These are phyloP conservation scores for Linaria vulgaris DNA, from an alignment of 257 asterid genomes.

Conservation along the genomic window DNA sequence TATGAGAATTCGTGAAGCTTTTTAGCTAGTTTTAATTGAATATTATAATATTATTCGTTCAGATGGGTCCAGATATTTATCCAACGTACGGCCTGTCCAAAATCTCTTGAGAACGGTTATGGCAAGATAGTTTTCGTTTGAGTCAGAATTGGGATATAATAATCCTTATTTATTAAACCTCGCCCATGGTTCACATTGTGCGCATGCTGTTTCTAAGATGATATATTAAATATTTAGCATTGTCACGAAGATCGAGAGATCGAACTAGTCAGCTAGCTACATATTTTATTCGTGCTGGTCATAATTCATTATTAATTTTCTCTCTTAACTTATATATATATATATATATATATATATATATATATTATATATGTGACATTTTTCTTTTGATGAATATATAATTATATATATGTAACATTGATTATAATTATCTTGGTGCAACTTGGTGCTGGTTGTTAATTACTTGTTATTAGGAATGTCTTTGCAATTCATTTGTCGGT, in stretches of 20 bases:
- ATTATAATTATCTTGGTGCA: constrained; percentile 16
- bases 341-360: no score
- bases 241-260: not conserved
- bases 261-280: not conserved
- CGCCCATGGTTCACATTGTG: constrained; percentile 27
- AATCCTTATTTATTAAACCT: constrained; percentile 2
- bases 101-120: constrained; percentile 21
- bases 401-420: constrained; percentile 25
- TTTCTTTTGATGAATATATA: no score
- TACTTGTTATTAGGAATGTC: no score
- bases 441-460: constrained; percentile 6
- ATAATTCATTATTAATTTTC: no score
- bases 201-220: constrained; percentile 10
- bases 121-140: not conserved
- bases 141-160: constrained; percentile 10
- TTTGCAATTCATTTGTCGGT: no score
- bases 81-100: constrained; percentile 36
- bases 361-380: no score
- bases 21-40: not conserved
- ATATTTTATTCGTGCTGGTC: not conserved
- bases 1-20: not conserved
- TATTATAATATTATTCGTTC: not conserved
- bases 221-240: not conserved
- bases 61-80: constrained; percentile 26
- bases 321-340: no score